A percentile compares a stretch with the other conserved stretches of the same genome.
These are phyloP conservation scores for Taiozyma onychis DNA, from an alignment of 1,139 yeast genomes.

Conservation along the genomic window DNA sequence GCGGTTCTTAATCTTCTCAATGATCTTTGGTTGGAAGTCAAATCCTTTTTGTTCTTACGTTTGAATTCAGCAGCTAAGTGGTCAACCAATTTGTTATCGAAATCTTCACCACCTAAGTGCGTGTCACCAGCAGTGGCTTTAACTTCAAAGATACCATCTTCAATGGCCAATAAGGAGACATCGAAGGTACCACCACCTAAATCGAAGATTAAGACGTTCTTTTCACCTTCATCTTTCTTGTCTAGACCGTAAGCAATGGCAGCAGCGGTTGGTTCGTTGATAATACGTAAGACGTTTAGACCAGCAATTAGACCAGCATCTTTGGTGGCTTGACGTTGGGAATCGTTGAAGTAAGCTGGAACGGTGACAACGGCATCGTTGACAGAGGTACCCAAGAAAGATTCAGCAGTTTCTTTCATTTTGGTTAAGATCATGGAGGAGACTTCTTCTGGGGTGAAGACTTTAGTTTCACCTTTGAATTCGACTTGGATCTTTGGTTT, in stretches of 20 bases:
- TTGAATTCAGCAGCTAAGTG: constrained; percentile 79
- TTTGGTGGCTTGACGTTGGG: constrained; percentile 98
- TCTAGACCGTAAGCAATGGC: constrained; percentile 99
- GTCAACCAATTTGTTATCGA: constrained; percentile 75
- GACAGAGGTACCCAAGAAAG: constrained; percentile 85
- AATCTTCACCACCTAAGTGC: constrained; percentile 61
- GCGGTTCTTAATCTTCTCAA: constrained; percentile 86
- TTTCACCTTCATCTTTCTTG: constrained; percentile 81
- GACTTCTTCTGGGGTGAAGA: constrained; percentile 96
- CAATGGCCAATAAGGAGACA: constrained; percentile 91
- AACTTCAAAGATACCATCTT: constrained; percentile 98
- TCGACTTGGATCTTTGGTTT: constrained; percentile 93
- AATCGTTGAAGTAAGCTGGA: constrained; percentile 97
- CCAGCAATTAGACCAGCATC: constrained; percentile 99
- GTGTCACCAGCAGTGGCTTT: constrained; percentile 99
- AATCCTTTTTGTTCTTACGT: constrained; percentile 77
- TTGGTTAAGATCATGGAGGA: constrained; percentile 94
- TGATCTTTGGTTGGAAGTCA: constrained; percentile 73
- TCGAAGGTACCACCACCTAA: constrained; percentile 99
- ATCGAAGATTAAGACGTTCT: constrained; percentile 90
- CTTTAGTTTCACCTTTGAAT: constrained; percentile 90
- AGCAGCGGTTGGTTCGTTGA: constrained; percentile 98
- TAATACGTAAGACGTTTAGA: constrained; percentile 93
- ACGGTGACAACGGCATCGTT: constrained; percentile 96
- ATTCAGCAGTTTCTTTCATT: constrained; percentile 99